These are phyloP conservation scores for Chlamydomonas eustigma DNA, from an alignment of 139 green algal genomes.

Conservation along the genomic window DNA sequence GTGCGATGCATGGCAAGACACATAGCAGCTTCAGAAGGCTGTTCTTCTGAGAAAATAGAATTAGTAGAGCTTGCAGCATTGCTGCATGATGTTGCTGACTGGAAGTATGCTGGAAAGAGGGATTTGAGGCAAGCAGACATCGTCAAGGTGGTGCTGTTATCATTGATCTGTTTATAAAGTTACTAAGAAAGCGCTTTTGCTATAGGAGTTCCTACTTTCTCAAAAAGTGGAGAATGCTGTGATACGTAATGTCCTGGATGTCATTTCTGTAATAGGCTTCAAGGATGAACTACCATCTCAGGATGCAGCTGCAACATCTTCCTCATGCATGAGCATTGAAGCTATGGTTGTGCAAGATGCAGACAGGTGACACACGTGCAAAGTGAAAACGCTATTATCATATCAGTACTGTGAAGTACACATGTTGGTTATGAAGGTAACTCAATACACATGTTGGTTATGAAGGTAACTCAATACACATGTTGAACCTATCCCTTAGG, in stretches of 20 bases:
- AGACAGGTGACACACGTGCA: slow-evolving; percentile 39
- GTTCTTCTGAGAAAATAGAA: not conserved
- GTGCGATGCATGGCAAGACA: not conserved
- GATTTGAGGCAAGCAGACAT: not conserved
- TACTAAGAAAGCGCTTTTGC: too few relatives aligned
- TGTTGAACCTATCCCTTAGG: slow-evolving; percentile 28
- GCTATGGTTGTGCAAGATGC: slow-evolving; percentile 67
- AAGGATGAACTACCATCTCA: slow-evolving; percentile 8
- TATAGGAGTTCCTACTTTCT: not conserved
- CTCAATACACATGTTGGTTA: too few relatives aligned
- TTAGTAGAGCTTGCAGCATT: slow-evolving; percentile 1
- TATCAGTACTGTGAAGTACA: not conserved
- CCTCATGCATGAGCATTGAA: slow-evolving; percentile 20
- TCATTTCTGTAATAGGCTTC: slow-evolving; percentile 1
- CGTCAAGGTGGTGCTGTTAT: not conserved
- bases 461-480: not conserved
- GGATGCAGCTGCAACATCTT: not conserved
- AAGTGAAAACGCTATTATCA: not conserved
- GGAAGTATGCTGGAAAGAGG: slow-evolving; percentile 1
- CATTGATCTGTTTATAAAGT: not conserved
- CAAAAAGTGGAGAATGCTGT: not conserved
- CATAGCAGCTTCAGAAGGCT: not conserved
- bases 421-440: too few relatives aligned
- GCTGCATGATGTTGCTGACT: slow-evolving; percentile 8
- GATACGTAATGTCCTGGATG: not conserved